Conservation (phyloP, 768 basidiomycete genomes). For the Pleurotus citrinopileatus region DNA sequence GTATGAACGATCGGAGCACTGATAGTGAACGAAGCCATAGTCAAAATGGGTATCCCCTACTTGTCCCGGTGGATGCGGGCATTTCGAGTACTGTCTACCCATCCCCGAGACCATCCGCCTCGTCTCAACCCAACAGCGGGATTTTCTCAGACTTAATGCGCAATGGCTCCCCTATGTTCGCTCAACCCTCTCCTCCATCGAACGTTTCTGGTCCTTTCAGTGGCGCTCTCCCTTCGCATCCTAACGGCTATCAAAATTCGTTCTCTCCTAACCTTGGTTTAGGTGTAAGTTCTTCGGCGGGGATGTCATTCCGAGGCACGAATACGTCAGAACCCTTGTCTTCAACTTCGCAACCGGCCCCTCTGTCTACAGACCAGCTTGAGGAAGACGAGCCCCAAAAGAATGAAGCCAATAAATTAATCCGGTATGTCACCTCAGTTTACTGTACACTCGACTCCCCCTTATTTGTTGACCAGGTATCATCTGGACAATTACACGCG, state of each 20-base stretch:
- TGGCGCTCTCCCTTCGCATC: constrained; percentile 29
- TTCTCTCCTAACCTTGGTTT: constrained; percentile 61
- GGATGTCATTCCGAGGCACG: constrained; percentile 41
- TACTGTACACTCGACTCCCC: constrained; percentile 1
- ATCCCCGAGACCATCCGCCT: constrained; percentile 26
- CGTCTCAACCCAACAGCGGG: constrained; percentile 30
- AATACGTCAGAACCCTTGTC: constrained; percentile 28
- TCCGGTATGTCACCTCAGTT: constrained; percentile 48
- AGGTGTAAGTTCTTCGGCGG: constrained; percentile 50
- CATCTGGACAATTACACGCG: constrained; percentile 89
- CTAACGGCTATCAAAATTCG: constrained; percentile 38
- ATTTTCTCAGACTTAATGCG: constrained; percentile 66
- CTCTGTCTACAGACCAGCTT: constrained; percentile 37
- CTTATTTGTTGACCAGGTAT: constrained; percentile 47
- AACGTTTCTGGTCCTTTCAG: constrained; percentile 37
- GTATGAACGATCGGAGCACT: constrained; percentile 33
- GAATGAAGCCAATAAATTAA: constrained; percentile 78
- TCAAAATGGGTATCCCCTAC: constrained; percentile 51
- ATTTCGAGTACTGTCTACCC: not conserved
- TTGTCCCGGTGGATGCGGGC: constrained; percentile 46
- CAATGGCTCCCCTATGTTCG: constrained; percentile 60
- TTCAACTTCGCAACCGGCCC: constrained; percentile 26
- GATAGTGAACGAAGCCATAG: constrained; percentile 32
- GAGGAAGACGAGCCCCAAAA: constrained; percentile 73
- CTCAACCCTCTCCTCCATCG: constrained; percentile 39